Conservation (phyloP, 345 rosid genomes). For the Gossypium turneri region DNA sequence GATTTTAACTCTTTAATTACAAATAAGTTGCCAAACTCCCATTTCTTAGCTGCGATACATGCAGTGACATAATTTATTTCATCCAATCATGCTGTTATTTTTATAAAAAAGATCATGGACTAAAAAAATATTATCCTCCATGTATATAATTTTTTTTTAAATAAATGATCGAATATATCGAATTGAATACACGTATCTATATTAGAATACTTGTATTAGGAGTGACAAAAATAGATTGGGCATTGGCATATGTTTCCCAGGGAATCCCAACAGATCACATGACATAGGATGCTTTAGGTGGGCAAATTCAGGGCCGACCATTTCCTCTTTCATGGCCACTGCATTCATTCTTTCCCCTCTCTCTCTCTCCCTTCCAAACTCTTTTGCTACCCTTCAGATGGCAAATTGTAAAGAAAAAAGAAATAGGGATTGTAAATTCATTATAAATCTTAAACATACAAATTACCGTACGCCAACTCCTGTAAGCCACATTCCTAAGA, state of each 20-base stretch:
- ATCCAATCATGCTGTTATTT: too few relatives aligned
- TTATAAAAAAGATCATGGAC: too few relatives aligned
- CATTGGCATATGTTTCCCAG: background rate
- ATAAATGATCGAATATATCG: too few relatives aligned
- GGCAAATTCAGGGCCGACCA: background rate
- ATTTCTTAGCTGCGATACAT: background rate
- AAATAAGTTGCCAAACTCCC: background rate
- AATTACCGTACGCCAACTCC: background rate
- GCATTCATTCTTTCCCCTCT: background rate
- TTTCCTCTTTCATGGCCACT: background rate
- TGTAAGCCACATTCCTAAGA: background rate
- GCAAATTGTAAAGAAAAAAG: background rate
- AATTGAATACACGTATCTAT: too few relatives aligned
- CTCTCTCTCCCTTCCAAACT: background rate
- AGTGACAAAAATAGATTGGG: too few relatives aligned
- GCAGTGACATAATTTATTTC: background rate
- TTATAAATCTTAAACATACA: background rate
- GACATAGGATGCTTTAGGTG: background rate
- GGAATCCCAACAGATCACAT: conserved; percentile 1
- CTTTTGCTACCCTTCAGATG: background rate
- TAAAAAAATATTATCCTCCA: too few relatives aligned
- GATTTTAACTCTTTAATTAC: too few relatives aligned
- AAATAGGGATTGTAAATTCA: background rate
- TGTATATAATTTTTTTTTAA: too few relatives aligned
- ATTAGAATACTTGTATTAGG: too few relatives aligned